phyloP scores from a whole-genome alignment of 768 basidiomycete genomes.

The Daedalea quercina region DNA sequence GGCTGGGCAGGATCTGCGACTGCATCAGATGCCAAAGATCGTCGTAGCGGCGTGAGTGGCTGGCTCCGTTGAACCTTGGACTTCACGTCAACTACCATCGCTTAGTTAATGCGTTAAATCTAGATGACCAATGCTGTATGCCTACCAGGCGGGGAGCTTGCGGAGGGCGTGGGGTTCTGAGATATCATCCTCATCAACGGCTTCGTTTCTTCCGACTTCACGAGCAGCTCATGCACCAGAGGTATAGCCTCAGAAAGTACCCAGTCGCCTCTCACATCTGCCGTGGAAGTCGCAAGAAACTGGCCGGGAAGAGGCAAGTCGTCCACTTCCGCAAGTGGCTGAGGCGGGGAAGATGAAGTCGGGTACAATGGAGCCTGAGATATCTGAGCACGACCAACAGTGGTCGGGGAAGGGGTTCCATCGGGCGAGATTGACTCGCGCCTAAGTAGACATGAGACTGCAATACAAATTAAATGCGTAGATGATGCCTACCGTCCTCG shows the following conservation, averaged over 20 bases:
- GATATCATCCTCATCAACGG: neutral
- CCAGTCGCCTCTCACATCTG: neutral
- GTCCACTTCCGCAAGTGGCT: neutral
- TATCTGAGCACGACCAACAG: neutral
- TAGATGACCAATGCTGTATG: no score
- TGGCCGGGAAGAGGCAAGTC: neutral
- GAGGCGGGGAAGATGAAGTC: neutral
- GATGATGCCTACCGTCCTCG: neutral
- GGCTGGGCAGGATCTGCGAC: neutral
- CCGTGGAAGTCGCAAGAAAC: neutral
- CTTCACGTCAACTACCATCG: no score
- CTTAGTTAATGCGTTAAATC: no score
- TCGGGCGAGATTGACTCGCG: no score
- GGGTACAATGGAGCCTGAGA: neutral
- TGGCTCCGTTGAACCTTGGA: no score
- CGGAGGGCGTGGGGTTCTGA: conserved; percentile 9
- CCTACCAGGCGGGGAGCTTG: conserved; percentile 1
- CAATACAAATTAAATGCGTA: neutral
- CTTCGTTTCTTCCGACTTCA: conserved; percentile 1
- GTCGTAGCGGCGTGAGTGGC: no score
- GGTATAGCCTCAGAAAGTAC: neutral
- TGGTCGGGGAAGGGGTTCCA: neutral
- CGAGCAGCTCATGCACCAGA: neutral
- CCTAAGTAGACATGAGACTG: no score
- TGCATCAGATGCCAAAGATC: neutral